These are phyloP conservation scores for Colletotrichum sp. DNA, from an alignment of 2,329 filamentous ascomycete genomes.

Conservation along the genomic window DNA sequence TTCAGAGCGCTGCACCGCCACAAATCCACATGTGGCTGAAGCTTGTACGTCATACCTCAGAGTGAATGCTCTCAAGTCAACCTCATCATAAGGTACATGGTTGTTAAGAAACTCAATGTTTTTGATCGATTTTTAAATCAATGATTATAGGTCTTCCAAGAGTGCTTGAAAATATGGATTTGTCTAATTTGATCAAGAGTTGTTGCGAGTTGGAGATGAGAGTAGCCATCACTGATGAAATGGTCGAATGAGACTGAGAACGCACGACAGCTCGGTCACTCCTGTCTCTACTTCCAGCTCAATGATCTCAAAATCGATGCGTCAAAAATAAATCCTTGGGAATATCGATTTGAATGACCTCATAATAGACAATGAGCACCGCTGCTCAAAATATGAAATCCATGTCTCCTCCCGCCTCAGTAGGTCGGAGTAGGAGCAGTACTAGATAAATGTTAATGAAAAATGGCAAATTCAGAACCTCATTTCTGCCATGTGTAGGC, in stretches of 20 bases:
- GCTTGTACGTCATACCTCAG: neutral
- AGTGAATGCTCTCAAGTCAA: neutral
- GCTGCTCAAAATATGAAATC: neutral
- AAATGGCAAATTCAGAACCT: neutral
- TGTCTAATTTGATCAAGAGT: fast-evolving
- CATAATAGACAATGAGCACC: neutral
- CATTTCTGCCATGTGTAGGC: neutral
- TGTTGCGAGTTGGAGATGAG: neutral
- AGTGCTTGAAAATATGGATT: fast-evolving
- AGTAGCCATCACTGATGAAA: neutral
- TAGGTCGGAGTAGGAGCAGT: neutral
- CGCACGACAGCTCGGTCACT: neutral
- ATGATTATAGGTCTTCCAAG: fast-evolving
- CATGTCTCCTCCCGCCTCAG: neutral
- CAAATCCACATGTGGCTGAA: slow-evolving; percentile 6
- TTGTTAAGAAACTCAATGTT: fast-evolving
- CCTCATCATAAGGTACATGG: neutral
- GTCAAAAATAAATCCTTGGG: neutral
- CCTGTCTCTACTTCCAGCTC: neutral
- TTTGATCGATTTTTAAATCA: neutral
- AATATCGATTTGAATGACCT: neutral
- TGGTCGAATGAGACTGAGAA: neutral
- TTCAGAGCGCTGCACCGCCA: slow-evolving; percentile 10
- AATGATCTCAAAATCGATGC: neutral
- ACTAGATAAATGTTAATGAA: neutral